phyloP scores from a whole-genome alignment of 768 basidiomycete genomes.

The Termitomyces heimii region DNA sequence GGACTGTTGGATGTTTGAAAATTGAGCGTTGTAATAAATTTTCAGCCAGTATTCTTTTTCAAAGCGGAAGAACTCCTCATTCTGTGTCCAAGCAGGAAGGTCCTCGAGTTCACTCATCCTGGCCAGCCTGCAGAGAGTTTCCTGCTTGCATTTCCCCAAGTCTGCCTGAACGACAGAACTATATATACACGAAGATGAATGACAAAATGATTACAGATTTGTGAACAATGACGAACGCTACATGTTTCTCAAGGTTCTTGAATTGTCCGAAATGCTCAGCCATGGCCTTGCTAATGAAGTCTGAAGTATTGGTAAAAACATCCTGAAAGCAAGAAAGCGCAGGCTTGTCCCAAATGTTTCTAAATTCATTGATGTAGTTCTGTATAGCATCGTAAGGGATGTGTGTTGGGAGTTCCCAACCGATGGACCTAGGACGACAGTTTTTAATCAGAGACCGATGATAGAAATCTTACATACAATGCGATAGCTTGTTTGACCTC shows the following conservation, averaged over 20 bases:
- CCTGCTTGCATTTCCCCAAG: conserved; percentile 13
- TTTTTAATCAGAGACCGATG: neutral
- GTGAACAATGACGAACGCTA: conserved; percentile 15
- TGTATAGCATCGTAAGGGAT: conserved; percentile 30
- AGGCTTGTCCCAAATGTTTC: conserved; percentile 22
- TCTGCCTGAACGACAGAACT: conserved; percentile 6
- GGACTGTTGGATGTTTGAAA: no score
- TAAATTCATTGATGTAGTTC: conserved; percentile 20
- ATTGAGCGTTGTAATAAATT: neutral
- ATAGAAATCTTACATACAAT: conserved; percentile 13
- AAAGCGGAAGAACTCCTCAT: conserved; percentile 13
- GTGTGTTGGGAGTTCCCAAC: conserved; percentile 31
- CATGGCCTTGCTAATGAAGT: conserved; percentile 16
- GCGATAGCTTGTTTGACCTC: conserved; percentile 24
- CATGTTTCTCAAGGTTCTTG: conserved; percentile 19
- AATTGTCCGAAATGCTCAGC: conserved; percentile 25
- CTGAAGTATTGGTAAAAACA: conserved; percentile 8
- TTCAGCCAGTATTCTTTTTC: conserved; percentile 18
- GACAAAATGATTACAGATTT: neutral
- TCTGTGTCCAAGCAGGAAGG: conserved; percentile 30
- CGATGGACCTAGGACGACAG: conserved; percentile 21
- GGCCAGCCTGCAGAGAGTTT: conserved; percentile 19
- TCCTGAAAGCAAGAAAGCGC: conserved; percentile 24
- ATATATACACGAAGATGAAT: neutral
- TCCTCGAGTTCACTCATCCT: conserved; percentile 32